These are phyloP conservation scores for Caryopteris hybrid DNA, from an alignment of 305 asterid species.

Conservation along the genomic window DNA sequence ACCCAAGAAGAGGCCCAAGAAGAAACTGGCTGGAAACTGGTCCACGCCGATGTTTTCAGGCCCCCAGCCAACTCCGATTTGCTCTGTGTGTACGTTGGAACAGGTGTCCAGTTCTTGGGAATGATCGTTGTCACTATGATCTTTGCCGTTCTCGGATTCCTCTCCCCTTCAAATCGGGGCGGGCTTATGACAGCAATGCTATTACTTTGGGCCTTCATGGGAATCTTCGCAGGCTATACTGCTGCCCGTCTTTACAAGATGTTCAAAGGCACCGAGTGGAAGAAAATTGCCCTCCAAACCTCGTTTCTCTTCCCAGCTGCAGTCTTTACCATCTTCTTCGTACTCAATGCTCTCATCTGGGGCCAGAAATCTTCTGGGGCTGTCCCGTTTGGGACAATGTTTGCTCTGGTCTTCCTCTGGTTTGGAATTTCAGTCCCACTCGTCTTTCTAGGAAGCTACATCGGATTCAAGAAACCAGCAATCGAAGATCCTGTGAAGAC, in stretches of 20 bases:
- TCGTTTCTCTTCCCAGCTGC: constrained; percentile 52
- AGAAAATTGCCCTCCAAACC: constrained; percentile 47
- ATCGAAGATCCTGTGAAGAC: constrained; percentile 64
- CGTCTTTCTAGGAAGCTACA: constrained; percentile 49
- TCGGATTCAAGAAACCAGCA: constrained; percentile 52
- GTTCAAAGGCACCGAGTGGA: constrained; percentile 69
- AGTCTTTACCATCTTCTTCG: constrained; percentile 41
- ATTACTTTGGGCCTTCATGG: constrained; percentile 68
- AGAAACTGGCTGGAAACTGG: constrained; percentile 69
- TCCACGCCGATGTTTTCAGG: constrained; percentile 63
- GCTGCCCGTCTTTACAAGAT: constrained; percentile 53
- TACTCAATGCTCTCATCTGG: constrained; percentile 62
- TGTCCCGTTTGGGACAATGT: constrained; percentile 68
- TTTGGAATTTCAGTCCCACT: constrained; percentile 65
- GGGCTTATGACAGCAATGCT: constrained; percentile 74
- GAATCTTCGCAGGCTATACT: constrained; percentile 53
- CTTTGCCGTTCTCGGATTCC: constrained; percentile 62
- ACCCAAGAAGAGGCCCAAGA: constrained; percentile 68
- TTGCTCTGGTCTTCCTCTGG: constrained; percentile 56
- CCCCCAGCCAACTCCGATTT: constrained; percentile 51
- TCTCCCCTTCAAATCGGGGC: constrained; percentile 69
- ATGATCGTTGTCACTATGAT: constrained; percentile 63
- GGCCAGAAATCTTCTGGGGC: constrained; percentile 74
- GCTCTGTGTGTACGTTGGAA: constrained; percentile 57
- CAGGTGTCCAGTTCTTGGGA: constrained; percentile 55